These are phyloP conservation scores for Fusarium sp. DNA, from an alignment of 2,329 filamentous ascomycete genomes.

Conservation along the genomic window DNA sequence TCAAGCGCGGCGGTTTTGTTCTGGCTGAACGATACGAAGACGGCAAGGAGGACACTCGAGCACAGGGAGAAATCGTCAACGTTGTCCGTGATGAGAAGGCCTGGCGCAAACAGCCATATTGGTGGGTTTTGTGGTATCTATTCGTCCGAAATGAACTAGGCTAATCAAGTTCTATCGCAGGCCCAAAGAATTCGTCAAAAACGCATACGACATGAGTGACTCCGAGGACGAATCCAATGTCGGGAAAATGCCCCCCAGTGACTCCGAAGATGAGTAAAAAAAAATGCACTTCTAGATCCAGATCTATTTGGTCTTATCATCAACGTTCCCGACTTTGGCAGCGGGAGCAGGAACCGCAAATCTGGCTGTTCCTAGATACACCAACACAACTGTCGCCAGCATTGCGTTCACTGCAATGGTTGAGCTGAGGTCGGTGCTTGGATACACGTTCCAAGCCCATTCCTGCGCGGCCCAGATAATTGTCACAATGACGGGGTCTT, in stretches of 20 bases:
- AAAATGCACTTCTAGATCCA: constrained; percentile 17
- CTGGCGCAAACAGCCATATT: constrained; percentile 91
- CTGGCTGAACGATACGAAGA: constrained; percentile 75
- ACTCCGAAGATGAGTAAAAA: constrained; percentile 69
- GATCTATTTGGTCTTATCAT: constrained; percentile 47
- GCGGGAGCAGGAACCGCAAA: constrained; percentile 43
- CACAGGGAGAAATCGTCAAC: constrained; percentile 90
- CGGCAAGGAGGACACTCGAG: constrained; percentile 76
- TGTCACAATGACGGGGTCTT: constrained; percentile 74
- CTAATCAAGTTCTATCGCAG: constrained; percentile 53
- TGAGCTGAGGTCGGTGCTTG: constrained; percentile 72
- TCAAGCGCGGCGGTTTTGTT: constrained; percentile 88
- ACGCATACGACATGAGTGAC: constrained; percentile 67
- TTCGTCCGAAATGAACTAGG: constrained; percentile 9
- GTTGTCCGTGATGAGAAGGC: constrained; percentile 89
- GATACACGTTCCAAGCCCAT: constrained; percentile 93
- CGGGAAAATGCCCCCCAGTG: constrained; percentile 85
- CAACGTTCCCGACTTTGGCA: constrained; percentile 22
- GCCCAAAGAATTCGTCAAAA: constrained; percentile 82
- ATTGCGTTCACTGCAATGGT: constrained; percentile 75
- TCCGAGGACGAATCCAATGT: constrained; percentile 82
- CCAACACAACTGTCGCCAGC: constrained; percentile 69
- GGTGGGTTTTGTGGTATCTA: constrained; percentile 60
- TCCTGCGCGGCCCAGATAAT: constrained; percentile 81
- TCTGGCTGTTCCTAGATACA: constrained; percentile 66